Evolutionary conservation across 192 early-diverging fungal species (phyloP).

Genomic region (Coemansia sp.): DNA sequence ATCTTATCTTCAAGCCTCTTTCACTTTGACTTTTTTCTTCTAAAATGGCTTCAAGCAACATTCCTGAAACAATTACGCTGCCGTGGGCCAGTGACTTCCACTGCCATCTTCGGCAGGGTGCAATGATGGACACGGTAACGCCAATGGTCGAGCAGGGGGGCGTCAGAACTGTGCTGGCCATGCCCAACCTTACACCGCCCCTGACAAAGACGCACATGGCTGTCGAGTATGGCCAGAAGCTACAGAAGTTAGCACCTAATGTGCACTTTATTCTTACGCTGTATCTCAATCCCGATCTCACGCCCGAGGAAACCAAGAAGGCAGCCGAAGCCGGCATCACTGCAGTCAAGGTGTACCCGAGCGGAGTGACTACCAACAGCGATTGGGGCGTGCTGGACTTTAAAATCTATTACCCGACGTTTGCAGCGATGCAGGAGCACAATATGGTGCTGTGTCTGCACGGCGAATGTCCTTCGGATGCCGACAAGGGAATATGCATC

Average conservation of each 20-base stretch:
- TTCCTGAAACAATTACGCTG: conserved; percentile 56
- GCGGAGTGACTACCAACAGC: conserved; percentile 97
- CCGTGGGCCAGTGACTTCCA: conserved; percentile 89
- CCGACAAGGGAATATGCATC: conserved; percentile 83
- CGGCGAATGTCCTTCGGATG: conserved; percentile 89
- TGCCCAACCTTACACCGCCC: conserved; percentile 95
- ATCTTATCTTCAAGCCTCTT: no score
- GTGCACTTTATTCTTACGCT: conserved; percentile 93
- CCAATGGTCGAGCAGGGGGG: conserved; percentile 78
- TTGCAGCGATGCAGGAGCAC: conserved; percentile 90
- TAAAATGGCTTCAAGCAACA: neutral
- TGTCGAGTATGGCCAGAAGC: conserved; percentile 75
- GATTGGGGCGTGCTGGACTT: conserved; percentile 83
- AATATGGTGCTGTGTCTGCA: conserved; percentile 95
- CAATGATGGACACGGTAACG: conserved; percentile 87
- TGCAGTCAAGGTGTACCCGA: conserved; percentile 91
- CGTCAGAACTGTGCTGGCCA: conserved; percentile 83
- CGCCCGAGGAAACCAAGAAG: conserved; percentile 83
- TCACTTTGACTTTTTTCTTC: no score
- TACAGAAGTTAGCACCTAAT: conserved; percentile 78
- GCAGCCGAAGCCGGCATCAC: conserved; percentile 82
- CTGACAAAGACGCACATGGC: conserved; percentile 86
- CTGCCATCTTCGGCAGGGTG: conserved; percentile 88
- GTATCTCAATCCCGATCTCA: conserved; percentile 84
- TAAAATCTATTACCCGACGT: conserved; percentile 83